phyloP scores from a whole-genome alignment of 2,329 filamentous ascomycete genomes.

The Phyllosticta capitalensis region DNA sequence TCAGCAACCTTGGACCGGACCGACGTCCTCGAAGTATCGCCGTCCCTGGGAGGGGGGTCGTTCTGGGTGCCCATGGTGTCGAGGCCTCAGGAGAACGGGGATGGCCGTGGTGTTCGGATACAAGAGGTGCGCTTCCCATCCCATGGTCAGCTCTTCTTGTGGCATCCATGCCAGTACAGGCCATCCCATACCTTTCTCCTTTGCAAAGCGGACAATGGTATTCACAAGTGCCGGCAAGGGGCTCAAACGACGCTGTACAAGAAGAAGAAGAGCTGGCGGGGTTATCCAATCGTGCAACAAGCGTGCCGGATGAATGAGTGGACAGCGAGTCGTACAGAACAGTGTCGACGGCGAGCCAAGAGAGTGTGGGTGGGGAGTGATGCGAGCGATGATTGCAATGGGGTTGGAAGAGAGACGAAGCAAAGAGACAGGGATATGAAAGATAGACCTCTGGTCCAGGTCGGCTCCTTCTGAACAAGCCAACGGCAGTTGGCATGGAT shows the following conservation, averaged over 20 bases:
- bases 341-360: neutral
- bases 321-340: slow-evolving; percentile 8
- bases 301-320: slow-evolving; percentile 11
- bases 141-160: neutral
- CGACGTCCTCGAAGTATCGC: slow-evolving; percentile 16
- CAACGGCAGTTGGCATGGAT: neutral
- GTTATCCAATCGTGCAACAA: slow-evolving; percentile 11
- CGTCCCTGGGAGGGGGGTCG: neutral
- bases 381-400: neutral
- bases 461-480: neutral
- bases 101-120: neutral
- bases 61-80: neutral
- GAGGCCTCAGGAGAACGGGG: neutral
- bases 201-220: neutral
- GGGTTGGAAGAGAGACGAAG: neutral
- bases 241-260: slow-evolving; percentile 3
- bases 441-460: neutral
- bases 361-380: neutral
- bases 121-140: neutral
- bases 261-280: slow-evolving; percentile 2
- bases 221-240: slow-evolving; percentile 4
- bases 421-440: neutral
- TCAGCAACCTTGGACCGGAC: slow-evolving; percentile 32
- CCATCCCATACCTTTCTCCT: neutral
- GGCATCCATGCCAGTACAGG: neutral